These are phyloP conservation scores for Moniliophthora roreri DNA, from an alignment of 1,284 basidiomycete species.

Conservation along the genomic window DNA sequence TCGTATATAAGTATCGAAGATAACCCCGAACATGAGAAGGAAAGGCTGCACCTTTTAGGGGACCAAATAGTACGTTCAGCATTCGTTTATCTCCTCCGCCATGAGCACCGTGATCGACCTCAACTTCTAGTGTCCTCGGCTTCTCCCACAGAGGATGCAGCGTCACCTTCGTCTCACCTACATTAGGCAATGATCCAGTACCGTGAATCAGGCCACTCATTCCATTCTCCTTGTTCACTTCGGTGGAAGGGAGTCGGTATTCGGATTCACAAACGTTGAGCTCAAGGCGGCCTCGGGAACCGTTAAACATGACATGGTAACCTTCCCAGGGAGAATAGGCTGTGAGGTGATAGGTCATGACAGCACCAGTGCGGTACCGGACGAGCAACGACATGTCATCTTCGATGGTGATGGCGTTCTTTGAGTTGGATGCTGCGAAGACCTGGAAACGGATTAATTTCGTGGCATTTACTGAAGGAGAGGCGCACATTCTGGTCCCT, in stretches of 20 bases:
- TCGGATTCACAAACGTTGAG: slow-evolving; percentile 51
- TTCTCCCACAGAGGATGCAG: slow-evolving; percentile 48
- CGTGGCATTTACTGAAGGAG: neutral
- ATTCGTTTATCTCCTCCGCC: slow-evolving; percentile 53
- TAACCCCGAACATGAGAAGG: too few species aligned
- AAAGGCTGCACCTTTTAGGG: slow-evolving; percentile 34
- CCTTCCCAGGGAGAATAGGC: slow-evolving; percentile 48
- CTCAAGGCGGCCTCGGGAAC: slow-evolving; percentile 51
- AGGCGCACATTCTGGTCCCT: slow-evolving; percentile 39
- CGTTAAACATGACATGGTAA: slow-evolving; percentile 56
- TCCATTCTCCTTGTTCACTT: slow-evolving; percentile 18
- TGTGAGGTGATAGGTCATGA: slow-evolving; percentile 55
- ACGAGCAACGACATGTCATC: slow-evolving; percentile 57
- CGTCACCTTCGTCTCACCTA: slow-evolving; percentile 44
- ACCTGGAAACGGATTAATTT: slow-evolving; percentile 28
- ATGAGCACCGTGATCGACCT: slow-evolving; percentile 45
- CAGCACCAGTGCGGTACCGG: slow-evolving; percentile 46
- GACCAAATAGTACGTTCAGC: slow-evolving; percentile 51
- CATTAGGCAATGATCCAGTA: slow-evolving; percentile 42
- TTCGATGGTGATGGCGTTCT: slow-evolving; percentile 47
- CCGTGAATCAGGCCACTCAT: slow-evolving; percentile 43
- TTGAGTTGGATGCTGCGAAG: slow-evolving; percentile 34
- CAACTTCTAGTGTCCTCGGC: slow-evolving; percentile 41
- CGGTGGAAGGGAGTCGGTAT: slow-evolving; percentile 31
- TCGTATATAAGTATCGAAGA: neutral